phyloP scores from a whole-genome alignment of 2,329 filamentous ascomycete species.

The Rhynchosporium graminicola region DNA sequence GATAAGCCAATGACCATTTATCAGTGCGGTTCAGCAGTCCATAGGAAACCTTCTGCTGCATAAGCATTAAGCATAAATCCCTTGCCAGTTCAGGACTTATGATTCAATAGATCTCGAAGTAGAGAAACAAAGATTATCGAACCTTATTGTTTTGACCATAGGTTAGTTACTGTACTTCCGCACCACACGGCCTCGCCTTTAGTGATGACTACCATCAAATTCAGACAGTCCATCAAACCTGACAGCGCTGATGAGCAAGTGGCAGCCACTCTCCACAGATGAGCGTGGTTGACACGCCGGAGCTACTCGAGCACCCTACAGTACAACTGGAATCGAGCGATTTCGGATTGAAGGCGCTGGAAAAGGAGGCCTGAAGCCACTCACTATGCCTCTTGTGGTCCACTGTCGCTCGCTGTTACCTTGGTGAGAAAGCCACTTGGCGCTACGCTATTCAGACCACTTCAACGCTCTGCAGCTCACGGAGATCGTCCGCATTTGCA shows the following conservation, averaged over 20 bases:
- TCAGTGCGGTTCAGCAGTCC: neutral
- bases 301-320: neutral
- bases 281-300: neutral
- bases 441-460: slow-evolving; percentile 11
- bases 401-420: slow-evolving; percentile 7
- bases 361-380: slow-evolving; percentile 5
- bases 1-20: neutral
- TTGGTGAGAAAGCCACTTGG: neutral
- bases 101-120: neutral
- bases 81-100: slow-evolving; percentile 1
- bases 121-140: neutral
- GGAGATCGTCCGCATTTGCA: too few species aligned
- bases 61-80: neutral
- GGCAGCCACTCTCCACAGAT: neutral
- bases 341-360: neutral
- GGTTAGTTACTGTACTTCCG: neutral
- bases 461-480: neutral
- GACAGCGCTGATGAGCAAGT: neutral
- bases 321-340: neutral
- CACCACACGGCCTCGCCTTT: slow-evolving; percentile 3
- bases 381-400: slow-evolving; percentile 1
- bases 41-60: slow-evolving; percentile 3
- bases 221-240: neutral
- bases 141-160: neutral
- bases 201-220: slow-evolving; percentile 2